These are phyloP conservation scores for Pythium insidiosum DNA, from an alignment of 352 stramenopile species.

Conservation along the genomic window DNA sequence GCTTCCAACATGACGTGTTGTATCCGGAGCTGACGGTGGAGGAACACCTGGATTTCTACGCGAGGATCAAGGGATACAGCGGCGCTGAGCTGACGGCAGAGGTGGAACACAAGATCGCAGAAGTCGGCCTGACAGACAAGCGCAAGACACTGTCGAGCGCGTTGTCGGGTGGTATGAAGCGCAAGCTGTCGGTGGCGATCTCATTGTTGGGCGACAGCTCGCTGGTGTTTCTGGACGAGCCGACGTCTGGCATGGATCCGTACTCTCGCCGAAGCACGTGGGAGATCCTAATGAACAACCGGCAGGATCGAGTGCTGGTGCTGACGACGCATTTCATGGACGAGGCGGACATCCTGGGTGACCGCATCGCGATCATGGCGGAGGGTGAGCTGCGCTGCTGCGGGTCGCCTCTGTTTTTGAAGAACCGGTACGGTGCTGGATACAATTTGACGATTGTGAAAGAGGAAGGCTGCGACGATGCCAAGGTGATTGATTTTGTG, in stretches of 20 bases:
- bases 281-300: constrained; percentile 42
- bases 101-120: constrained; percentile 19
- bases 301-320: constrained; percentile 47
- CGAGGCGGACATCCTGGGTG: constrained; percentile 62
- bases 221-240: constrained; percentile 16
- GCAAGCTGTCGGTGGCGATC: constrained; percentile 80
- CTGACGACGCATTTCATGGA: constrained; percentile 38
- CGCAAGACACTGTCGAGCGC: constrained; percentile 20
- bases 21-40: constrained; percentile 43
- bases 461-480: constrained; percentile 9
- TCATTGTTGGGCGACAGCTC: constrained; percentile 52
- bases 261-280: constrained; percentile 83
- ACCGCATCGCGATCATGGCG: constrained; percentile 65
- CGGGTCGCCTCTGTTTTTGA: constrained; percentile 68
- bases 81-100: constrained; percentile 7
- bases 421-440: constrained; percentile 80
- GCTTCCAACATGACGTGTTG: constrained; percentile 62
- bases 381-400: constrained; percentile 33
- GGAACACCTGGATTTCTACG: constrained; percentile 49
- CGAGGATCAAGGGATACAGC: constrained; percentile 23
- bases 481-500: constrained; percentile 23
- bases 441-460: constrained; percentile 52
- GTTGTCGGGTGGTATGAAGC: constrained; percentile 75
- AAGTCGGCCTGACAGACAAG: constrained; percentile 35
- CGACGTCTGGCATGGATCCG: constrained; percentile 17